A percentile compares a stretch with the other conserved stretches of the same genome.
phyloP scores from a whole-genome alignment of 805 yeast species.

The Tetrapisispora phaffii region DNA sequence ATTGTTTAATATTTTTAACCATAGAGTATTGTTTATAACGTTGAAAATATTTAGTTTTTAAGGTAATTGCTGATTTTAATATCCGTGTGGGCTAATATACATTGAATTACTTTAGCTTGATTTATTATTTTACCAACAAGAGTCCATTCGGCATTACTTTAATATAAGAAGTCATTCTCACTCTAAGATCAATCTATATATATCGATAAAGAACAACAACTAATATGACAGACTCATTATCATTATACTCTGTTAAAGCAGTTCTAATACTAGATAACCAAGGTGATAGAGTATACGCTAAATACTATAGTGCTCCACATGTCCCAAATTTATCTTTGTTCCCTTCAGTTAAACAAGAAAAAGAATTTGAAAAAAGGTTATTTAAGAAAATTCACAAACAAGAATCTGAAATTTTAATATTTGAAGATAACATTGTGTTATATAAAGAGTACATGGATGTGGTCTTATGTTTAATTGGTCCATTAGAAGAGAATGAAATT shows the following conservation, averaged over 20 bases:
- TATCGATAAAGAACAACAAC: not conserved
- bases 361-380: constrained; percentile 62
- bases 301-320: constrained; percentile 70
- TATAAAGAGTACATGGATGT: constrained; percentile 80
- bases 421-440: constrained; percentile 71
- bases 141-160: no score
- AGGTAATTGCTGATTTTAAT: no score
- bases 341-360: constrained; percentile 51
- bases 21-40: no score
- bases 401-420: constrained; percentile 69
- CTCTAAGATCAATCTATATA: no score
- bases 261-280: constrained; percentile 70
- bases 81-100: no score
- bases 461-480: constrained; percentile 58
- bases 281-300: constrained; percentile 73
- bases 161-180: no score
- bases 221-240: constrained; percentile 32
- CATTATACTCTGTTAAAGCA: constrained; percentile 77
- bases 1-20: no score
- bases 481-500: constrained; percentile 75
- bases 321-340: constrained; percentile 21
- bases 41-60: no score
- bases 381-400: constrained; percentile 71
- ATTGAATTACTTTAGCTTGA: no score
- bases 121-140: no score